Evolutionary conservation across 2,329 filamentous ascomycete genomes (phyloP).

Genomic region (Ophiostoma piceae): DNA sequence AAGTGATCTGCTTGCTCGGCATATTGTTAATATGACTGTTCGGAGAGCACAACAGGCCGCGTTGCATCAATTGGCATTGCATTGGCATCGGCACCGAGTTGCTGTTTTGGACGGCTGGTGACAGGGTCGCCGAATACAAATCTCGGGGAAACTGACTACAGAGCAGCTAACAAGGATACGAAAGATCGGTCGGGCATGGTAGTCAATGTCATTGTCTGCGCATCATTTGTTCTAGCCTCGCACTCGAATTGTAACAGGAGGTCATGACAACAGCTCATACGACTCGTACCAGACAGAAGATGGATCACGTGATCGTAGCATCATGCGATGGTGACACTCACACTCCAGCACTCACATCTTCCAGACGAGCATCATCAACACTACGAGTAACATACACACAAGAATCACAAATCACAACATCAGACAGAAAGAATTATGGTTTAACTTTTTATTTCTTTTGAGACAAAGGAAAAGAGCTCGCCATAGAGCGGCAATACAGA

Average conservation of each 20-base stretch:
- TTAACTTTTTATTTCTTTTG: constrained; percentile 15
- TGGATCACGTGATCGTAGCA: too few relatives aligned
- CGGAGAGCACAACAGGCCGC: background rate
- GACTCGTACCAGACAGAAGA: too few relatives aligned
- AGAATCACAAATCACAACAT: background rate
- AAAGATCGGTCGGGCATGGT: too few relatives aligned
- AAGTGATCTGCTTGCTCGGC: too few relatives aligned
- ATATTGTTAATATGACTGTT: background rate
- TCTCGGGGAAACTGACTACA: background rate
- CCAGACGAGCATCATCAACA: background rate
- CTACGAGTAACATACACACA: background rate
- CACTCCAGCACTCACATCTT: too few relatives aligned
- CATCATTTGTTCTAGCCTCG: too few relatives aligned
- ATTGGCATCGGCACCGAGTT: constrained; percentile 4
- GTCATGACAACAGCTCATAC: too few relatives aligned
- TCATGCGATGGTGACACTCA: too few relatives aligned
- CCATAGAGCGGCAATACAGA: constrained; percentile 10
- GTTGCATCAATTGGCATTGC: background rate
- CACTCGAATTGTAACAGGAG: too few relatives aligned
- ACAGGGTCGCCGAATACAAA: background rate
- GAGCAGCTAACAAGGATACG: too few relatives aligned
- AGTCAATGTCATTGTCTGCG: background rate
- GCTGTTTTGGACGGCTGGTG: background rate
- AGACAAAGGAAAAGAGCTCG: constrained; percentile 15
- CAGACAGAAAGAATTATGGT: background rate